These are phyloP conservation scores for Ehretia macrophylla DNA, from an alignment of 257 asterid genomes.

Conservation along the genomic window DNA sequence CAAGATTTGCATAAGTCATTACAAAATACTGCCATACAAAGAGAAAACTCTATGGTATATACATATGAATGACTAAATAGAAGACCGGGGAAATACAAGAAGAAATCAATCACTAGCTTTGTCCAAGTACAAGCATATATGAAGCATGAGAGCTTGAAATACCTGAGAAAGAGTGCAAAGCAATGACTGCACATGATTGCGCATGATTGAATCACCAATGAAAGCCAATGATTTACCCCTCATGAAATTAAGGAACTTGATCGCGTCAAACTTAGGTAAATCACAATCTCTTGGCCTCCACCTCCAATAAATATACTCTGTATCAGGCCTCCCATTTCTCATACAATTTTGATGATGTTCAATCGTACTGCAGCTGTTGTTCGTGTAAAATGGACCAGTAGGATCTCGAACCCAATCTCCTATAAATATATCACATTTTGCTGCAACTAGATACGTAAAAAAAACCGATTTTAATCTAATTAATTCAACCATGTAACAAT, in stretches of 20 bases:
- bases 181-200: conserved; percentile 76
- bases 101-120: too few species aligned
- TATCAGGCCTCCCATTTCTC: conserved; percentile 74
- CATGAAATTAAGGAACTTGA: conserved; percentile 52
- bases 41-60: too few species aligned
- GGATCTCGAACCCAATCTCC: conserved; percentile 74
- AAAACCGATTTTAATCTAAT: background rate
- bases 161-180: conserved; percentile 84
- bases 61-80: background rate
- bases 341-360: conserved; percentile 71
- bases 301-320: conserved; percentile 60
- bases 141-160: background rate
- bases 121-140: too few species aligned
- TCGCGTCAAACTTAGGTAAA: conserved; percentile 48
- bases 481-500: background rate
- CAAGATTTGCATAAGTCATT: too few species aligned
- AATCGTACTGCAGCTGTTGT: conserved; percentile 45
- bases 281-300: conserved; percentile 70
- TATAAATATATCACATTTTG: conserved; percentile 48
- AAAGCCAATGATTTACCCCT: conserved; percentile 52
- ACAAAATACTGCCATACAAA: too few species aligned
- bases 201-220: conserved; percentile 85
- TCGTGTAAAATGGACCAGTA: conserved; percentile 57
- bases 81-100: background rate
- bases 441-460: conserved; percentile 23